Base-by-base conservation (phyloP, 441 rosid genomes). In the Viola pubescens region DNA sequence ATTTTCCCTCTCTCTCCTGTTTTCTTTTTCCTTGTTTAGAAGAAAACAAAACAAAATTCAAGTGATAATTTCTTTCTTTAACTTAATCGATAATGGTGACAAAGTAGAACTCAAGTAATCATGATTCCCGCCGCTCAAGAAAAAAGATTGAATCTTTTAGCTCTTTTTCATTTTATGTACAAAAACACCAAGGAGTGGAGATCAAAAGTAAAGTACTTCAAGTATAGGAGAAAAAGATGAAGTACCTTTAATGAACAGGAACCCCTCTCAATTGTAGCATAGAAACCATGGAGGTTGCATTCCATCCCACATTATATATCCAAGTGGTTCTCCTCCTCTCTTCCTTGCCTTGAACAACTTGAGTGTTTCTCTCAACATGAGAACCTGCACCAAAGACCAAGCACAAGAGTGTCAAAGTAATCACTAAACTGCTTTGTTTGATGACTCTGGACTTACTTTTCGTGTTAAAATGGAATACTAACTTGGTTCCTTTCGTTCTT, bases 91-190 rank as follows among this genome's bases (percentile, higher is more conserved):
- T 54, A 48, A 62, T 44, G 66, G 62, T 39, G 71, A 46, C 59
- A 64, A 62, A 51, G 38, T 59, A 56, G 53, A 63, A 56, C 16
- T 48, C 40, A 12, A 37, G 46, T 37, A 67, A 73, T 72, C 14
- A 72, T 71, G 58, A 57, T 50, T 50, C 56, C 53, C 63, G 75
- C 77, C 73, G 69, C 63, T 62, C 69, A 53, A 61, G 59, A 40
- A 72, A 56, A 42, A 41, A 26, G 34, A 45, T 4, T 10, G 3
- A 14, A 39, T 8, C 0, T 3, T n/a, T 19, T 9, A 46, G 48
- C 56, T 16, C 44, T 52, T 50, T 9, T 14, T 41, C 60, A 14
- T 60, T 43, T 52, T 11, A 43, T 38, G 45, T 43, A 5, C 7
- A 61, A 26, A 61, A 59, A 56, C 59, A 53, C 56, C 5, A 46